A percentile compares a stretch with the other conserved stretches of the same genome.
These are phyloP conservation scores for Geotrichum cucujoidarum DNA, from an alignment of 1,139 yeast species.

Conservation along the genomic window DNA sequence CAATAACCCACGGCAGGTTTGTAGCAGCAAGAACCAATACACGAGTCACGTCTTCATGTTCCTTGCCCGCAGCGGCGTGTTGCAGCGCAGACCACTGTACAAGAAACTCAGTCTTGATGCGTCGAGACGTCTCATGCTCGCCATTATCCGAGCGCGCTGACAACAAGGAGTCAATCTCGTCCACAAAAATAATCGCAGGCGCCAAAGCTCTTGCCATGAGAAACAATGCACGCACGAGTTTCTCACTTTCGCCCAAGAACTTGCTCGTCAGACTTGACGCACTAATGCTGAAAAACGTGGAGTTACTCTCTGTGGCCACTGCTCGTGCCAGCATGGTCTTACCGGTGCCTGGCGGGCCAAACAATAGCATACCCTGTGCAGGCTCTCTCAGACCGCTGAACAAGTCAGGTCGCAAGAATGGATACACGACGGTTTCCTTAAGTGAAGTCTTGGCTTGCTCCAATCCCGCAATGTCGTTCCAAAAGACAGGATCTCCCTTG, in stretches of 20 bases:
- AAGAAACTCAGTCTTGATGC: conserved; percentile 89
- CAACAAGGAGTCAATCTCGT: conserved; percentile 88
- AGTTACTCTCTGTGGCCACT: conserved; percentile 94
- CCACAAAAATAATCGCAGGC: conserved; percentile 92
- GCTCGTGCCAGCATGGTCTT: conserved; percentile 97
- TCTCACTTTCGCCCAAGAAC: conserved; percentile 84
- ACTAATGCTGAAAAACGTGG: conserved; percentile 88
- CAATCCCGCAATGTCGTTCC: conserved; percentile 96
- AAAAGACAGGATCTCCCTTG: conserved; percentile 90
- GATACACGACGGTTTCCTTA: conserved; percentile 95
- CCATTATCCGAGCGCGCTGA: conserved; percentile 78
- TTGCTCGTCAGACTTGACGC: conserved; percentile 91
- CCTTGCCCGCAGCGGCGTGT: conserved; percentile 81
- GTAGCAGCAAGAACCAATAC: conserved; percentile 95
- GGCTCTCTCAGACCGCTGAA: conserved; percentile 92
- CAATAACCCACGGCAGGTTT: conserved; percentile 95
- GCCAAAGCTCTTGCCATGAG: conserved; percentile 79
- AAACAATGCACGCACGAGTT: conserved; percentile 84
- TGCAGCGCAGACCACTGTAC: conserved; percentile 95
- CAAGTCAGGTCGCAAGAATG: conserved; percentile 87
- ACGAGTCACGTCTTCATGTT: conserved; percentile 55
- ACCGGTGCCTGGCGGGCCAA: conserved; percentile 99
- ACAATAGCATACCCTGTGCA: conserved; percentile 88
- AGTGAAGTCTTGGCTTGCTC: conserved; percentile 87
- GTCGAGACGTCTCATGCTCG: conserved; percentile 85